Evolutionary conservation across 768 basidiomycete species (phyloP).

Genomic region (Boletus rufocinnamomeus): DNA sequence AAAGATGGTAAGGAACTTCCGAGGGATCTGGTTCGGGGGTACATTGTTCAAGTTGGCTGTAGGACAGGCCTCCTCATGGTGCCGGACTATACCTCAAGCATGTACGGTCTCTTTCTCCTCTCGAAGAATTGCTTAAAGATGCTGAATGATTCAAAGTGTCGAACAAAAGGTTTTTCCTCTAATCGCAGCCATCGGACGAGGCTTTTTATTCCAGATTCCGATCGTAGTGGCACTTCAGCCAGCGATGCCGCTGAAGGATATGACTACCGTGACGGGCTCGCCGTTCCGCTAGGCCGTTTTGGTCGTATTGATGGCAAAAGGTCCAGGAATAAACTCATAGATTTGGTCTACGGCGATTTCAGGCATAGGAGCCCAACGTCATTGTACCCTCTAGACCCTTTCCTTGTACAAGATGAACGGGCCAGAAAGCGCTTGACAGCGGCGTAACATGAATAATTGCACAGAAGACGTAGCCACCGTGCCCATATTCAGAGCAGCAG

Average conservation of each 20-base stretch:
- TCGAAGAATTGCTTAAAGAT: neutral
- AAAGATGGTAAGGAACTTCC: slow-evolving; percentile 56
- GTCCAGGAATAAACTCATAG: no score
- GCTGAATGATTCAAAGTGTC: slow-evolving; percentile 41
- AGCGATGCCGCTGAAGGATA: slow-evolving; percentile 80
- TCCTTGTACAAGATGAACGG: no score
- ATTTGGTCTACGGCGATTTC: no score
- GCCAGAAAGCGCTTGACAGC: no score
- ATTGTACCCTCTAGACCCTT: no score
- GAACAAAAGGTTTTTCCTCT: slow-evolving; percentile 63
- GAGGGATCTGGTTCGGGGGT: slow-evolving; percentile 64
- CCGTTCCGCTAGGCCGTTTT: no score
- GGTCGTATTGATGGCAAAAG: no score
- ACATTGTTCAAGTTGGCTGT: slow-evolving; percentile 56
- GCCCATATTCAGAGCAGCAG: no score
- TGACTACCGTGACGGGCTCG: slow-evolving; percentile 77
- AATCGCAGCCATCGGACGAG: slow-evolving; percentile 60
- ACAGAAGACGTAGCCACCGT: no score
- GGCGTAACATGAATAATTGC: no score
- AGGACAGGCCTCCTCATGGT: slow-evolving; percentile 75
- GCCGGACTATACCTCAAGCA: slow-evolving; percentile 55
- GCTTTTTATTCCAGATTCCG: slow-evolving; percentile 64
- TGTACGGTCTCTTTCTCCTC: neutral
- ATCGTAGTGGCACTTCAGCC: slow-evolving; percentile 79
- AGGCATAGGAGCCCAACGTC: no score